Conservation (phyloP, 176 grass and related monocot genomes). For the Sorghum bicolor region Sorghum_bicolor_NCBIv3 NC_012873.2:58056501-58057000, state of each 20-base stretch:
- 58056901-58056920: constrained; percentile 81
- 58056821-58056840: background rate
- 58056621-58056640: background rate
- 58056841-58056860: background rate
- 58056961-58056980: constrained; percentile 68
- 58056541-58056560: background rate
- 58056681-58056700: background rate
- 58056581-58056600: constrained; percentile 14
- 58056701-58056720: background rate
- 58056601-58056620: background rate
- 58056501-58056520: background rate
- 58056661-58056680: background rate
- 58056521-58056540: background rate
- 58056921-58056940: constrained; percentile 68
- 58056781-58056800: background rate
- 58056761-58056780: background rate
- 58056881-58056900: constrained; percentile 15
- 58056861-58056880: background rate
- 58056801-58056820: background rate
- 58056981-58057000: constrained; percentile 81
- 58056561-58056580: background rate
- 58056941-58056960: constrained; percentile 85
- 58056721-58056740: background rate
- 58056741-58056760: background rate
- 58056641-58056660: background rate